These are phyloP conservation scores for Oryza longistaminata DNA, from an alignment of 176 grass and related monocot genomes.

Conservation along the genomic window DNA sequence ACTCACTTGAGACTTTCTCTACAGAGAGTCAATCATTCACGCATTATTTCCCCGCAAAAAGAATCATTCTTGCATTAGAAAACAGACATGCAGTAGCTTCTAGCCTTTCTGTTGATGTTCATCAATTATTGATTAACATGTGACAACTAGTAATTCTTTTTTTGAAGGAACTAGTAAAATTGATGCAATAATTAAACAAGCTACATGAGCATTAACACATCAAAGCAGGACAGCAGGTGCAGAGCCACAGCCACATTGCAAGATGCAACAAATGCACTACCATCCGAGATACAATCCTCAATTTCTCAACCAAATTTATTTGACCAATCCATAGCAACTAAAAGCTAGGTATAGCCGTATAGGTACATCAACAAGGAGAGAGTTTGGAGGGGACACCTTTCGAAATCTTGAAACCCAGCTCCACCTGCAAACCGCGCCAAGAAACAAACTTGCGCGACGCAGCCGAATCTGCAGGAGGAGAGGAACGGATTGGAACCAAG, in stretches of 20 bases:
- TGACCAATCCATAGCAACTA: neutral
- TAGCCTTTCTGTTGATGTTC: neutral
- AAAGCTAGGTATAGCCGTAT: neutral
- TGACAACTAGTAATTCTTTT: no score
- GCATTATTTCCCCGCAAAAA: no score
- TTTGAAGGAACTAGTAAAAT: neutral
- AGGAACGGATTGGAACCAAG: neutral
- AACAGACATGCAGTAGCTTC: neutral
- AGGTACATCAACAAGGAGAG: neutral
- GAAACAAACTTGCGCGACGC: neutral
- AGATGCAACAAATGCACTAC: neutral
- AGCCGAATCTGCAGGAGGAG: neutral
- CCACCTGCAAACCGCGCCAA: neutral
- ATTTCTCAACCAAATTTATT: neutral
- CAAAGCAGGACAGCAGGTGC: neutral
- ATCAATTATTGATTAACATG: neutral
- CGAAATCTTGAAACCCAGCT: neutral
- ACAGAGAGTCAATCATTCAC: neutral
- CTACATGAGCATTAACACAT: neutral
- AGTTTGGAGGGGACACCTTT: neutral
- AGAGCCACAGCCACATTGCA: neutral
- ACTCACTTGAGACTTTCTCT: constrained; percentile 10
- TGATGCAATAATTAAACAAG: neutral
- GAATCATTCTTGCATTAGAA: constrained; percentile 1
- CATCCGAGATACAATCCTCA: neutral